phyloP scores from a whole-genome alignment of 306 rosid genomes.

The Acmispon strigosus region DNA sequence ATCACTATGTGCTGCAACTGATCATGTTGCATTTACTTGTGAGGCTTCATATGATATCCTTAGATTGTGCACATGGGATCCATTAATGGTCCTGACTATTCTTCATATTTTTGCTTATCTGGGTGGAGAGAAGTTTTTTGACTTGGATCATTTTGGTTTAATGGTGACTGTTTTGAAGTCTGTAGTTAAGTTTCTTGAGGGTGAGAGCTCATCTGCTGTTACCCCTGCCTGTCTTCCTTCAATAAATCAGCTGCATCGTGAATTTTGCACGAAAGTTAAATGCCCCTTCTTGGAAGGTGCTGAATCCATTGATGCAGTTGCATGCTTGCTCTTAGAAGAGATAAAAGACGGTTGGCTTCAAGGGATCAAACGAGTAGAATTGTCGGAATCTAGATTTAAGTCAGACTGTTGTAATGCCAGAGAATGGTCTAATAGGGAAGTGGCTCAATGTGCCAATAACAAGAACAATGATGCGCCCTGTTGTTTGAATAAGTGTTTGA shows the following conservation, averaged over 20 bases:
- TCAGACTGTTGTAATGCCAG: constrained; percentile 18
- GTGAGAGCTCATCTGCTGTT: constrained; percentile 22
- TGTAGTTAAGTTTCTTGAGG: constrained; percentile 56
- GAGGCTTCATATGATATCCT: constrained; percentile 60
- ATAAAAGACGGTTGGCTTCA: constrained; percentile 25
- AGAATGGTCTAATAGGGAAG: constrained; percentile 13
- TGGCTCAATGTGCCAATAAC: constrained; percentile 8
- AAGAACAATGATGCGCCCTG: constrained; percentile 27
- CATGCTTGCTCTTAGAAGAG: constrained; percentile 48
- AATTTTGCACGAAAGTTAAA: constrained; percentile 26
- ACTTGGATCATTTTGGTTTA: constrained; percentile 26
- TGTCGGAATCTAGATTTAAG: constrained; percentile 20
- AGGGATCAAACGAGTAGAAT: constrained; percentile 19
- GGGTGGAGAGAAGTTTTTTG: constrained; percentile 55
- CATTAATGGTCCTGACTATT: constrained; percentile 45
- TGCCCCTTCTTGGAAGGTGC: constrained; percentile 65
- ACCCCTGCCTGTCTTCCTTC: constrained; percentile 35
- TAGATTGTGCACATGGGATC: constrained; percentile 33
- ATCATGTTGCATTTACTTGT: constrained; percentile 42
- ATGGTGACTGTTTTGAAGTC: constrained; percentile 59
- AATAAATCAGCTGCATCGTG: constrained; percentile 28
- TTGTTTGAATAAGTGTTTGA: constrained; percentile 28
- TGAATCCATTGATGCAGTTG: constrained; percentile 44
- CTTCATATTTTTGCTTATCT: constrained; percentile 72
- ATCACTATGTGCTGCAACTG: constrained; percentile 61